Evolutionary conservation across 768 basidiomycete genomes (phyloP).

Genomic region (Psilocybe cubensis): DNA sequence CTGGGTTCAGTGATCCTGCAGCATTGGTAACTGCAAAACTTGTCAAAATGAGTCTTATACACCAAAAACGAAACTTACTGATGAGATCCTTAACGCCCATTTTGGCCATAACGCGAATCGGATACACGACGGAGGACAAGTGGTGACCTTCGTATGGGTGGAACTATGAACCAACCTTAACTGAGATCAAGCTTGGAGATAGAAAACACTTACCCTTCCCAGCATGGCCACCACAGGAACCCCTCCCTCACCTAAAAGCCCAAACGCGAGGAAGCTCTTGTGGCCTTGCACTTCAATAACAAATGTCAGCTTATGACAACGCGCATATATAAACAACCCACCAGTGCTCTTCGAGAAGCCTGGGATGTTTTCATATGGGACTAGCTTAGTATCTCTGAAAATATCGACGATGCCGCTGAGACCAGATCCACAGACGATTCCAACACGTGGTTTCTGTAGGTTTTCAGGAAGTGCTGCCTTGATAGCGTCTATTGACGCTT

Average conservation of each 20-base stretch:
- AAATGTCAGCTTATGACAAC: constrained; percentile 2
- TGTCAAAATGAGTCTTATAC: neutral
- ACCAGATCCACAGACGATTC: constrained; percentile 89
- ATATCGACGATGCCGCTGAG: constrained; percentile 72
- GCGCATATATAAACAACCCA: constrained; percentile 30
- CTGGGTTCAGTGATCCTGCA: constrained; percentile 77
- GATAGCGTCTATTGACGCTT: constrained; percentile 36
- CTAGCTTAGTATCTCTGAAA: constrained; percentile 55
- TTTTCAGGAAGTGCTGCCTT: constrained; percentile 34
- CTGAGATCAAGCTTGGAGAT: neutral
- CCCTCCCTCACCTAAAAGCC: constrained; percentile 66
- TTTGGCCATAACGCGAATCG: constrained; percentile 77
- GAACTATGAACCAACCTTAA: constrained; percentile 49
- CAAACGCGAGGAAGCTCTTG: constrained; percentile 80
- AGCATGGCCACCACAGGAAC: constrained; percentile 90
- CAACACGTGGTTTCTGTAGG: constrained; percentile 60
- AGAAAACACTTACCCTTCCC: constrained; percentile 61
- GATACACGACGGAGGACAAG: constrained; percentile 71
- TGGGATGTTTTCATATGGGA: constrained; percentile 70
- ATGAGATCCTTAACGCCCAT: constrained; percentile 78
- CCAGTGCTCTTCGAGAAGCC: constrained; percentile 83
- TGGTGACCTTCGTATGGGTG: constrained; percentile 87
- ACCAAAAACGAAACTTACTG: constrained; percentile 48
- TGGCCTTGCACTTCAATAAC: constrained; percentile 71
- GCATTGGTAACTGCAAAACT: constrained; percentile 78